Evolutionary conservation across 805 yeast genomes (phyloP).

Genomic region (Alloascoidea africana): DNA sequence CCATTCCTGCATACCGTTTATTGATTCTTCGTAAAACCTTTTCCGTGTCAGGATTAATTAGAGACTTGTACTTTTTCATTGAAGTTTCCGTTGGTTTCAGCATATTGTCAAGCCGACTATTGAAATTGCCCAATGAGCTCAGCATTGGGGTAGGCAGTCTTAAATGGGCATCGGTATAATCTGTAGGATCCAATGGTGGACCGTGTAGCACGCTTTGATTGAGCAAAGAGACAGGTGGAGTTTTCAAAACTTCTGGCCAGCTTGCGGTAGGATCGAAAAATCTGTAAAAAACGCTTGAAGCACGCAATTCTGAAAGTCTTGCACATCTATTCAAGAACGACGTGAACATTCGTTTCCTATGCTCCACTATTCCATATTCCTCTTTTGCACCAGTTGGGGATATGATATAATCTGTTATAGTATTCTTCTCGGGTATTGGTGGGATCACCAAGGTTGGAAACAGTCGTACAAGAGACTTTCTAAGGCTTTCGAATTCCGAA

Average conservation of each 20-base stretch:
- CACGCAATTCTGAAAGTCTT: constrained; percentile 35
- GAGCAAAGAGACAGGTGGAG: neutral
- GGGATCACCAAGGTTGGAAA: constrained; percentile 80
- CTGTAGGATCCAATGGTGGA: constrained; percentile 45
- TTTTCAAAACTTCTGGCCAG: neutral
- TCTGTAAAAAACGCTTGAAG: constrained; percentile 48
- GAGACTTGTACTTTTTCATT: constrained; percentile 29
- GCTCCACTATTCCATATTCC: constrained; percentile 32
- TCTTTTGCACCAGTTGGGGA: constrained; percentile 28
- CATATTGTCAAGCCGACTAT: constrained; percentile 18
- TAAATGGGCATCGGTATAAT: constrained; percentile 43
- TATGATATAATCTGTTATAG: constrained; percentile 28
- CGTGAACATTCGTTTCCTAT: constrained; percentile 59
- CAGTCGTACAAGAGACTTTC: constrained; percentile 52
- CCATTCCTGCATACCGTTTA: constrained; percentile 39
- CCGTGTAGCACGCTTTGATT: constrained; percentile 28
- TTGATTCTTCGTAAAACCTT: constrained; percentile 39
- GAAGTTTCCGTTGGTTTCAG: constrained; percentile 25
- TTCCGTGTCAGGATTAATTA: constrained; percentile 34
- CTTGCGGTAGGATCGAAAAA: constrained; percentile 67
- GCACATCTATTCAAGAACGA: constrained; percentile 70
- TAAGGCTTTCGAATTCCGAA: constrained; percentile 78
- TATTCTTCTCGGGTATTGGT: constrained; percentile 84
- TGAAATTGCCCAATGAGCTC: too few relatives aligned
- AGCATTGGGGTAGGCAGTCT: constrained; percentile 42